Conservation (phyloP, 495 filamentous ascomycete genomes). For the Bathelium albidoporum region DNA sequence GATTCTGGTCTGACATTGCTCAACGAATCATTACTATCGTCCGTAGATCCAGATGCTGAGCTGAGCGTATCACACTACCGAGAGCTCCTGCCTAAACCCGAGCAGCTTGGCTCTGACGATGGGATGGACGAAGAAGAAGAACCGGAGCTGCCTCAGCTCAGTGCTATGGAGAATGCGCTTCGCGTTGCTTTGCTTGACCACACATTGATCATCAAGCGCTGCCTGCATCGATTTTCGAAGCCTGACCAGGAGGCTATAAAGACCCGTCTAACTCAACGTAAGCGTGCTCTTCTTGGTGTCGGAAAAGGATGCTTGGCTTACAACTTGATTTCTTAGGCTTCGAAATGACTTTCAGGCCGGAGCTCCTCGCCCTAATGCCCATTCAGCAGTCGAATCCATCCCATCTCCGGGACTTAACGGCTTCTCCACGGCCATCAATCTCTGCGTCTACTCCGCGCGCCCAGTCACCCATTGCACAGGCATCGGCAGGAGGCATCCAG, state of each 20-base stretch:
- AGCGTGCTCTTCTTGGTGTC: no score
- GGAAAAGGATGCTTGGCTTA: slow-evolving; percentile 9
- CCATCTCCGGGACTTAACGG: slow-evolving; percentile 30
- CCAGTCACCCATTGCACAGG: background rate
- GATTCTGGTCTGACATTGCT: slow-evolving; percentile 45
- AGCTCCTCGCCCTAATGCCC: slow-evolving; percentile 44
- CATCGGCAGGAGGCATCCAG: background rate
- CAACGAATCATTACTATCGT: slow-evolving; percentile 61
- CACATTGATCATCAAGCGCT: slow-evolving; percentile 74
- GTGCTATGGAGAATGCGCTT: slow-evolving; percentile 71
- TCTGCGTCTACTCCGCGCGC: background rate
- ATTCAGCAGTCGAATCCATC: slow-evolving; percentile 25
- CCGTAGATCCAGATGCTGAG: slow-evolving; percentile 57
- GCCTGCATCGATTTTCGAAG: slow-evolving; percentile 55
- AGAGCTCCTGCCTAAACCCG: slow-evolving; percentile 46
- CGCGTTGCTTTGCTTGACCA: slow-evolving; percentile 82
- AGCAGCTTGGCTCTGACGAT: slow-evolving; percentile 28
- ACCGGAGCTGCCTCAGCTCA: slow-evolving; percentile 41
- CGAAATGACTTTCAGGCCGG: slow-evolving; percentile 51
- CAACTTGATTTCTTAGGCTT: slow-evolving; percentile 35
- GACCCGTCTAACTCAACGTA: slow-evolving; percentile 39
- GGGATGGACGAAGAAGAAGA: slow-evolving; percentile 40
- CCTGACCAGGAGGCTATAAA: slow-evolving; percentile 51
- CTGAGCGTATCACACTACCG: slow-evolving; percentile 67
- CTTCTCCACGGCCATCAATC: slow-evolving; percentile 20